Evolutionary conservation across 2,329 filamentous ascomycete species (phyloP).

Genomic region (Aureobasidium leucospermi): DNA sequence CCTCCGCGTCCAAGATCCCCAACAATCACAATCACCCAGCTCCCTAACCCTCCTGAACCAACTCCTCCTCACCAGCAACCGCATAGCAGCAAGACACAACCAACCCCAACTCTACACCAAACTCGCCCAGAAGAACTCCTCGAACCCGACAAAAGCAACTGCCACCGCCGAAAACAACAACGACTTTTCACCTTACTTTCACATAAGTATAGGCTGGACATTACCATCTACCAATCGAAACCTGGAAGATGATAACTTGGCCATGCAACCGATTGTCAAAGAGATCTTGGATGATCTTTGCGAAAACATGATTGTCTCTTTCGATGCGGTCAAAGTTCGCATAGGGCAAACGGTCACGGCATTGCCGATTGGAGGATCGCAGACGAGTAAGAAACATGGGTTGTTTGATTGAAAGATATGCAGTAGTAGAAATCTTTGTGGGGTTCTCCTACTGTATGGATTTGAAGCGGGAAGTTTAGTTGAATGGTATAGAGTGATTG

Average conservation of each 20-base stretch:
- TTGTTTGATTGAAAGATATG: neutral
- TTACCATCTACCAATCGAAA: constrained; percentile 34
- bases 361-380: constrained; percentile 17
- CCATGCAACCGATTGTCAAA: constrained; percentile 16
- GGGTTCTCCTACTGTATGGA: neutral
- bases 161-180: neutral
- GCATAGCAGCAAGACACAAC: constrained; percentile 48
- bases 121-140: neutral
- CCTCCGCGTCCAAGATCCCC: neutral
- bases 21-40: constrained; percentile 18
- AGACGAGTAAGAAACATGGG: neutral
- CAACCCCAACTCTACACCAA: constrained; percentile 64
- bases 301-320: constrained; percentile 22
- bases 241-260: constrained; percentile 3
- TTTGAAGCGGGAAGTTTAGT: too few relatives aligned
- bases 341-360: constrained; percentile 34
- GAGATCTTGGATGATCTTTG: constrained; percentile 10
- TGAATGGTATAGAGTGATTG: too few relatives aligned
- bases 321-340: constrained; percentile 41
- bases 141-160: neutral
- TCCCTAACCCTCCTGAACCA: constrained; percentile 27
- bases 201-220: constrained; percentile 86
- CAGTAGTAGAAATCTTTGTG: too few relatives aligned
- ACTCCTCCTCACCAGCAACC: constrained; percentile 63
- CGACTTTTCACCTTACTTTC: constrained; percentile 52